Conservation (phyloP, 1,284 basidiomycete species). For the Pisolithus thermaeus region DNA sequence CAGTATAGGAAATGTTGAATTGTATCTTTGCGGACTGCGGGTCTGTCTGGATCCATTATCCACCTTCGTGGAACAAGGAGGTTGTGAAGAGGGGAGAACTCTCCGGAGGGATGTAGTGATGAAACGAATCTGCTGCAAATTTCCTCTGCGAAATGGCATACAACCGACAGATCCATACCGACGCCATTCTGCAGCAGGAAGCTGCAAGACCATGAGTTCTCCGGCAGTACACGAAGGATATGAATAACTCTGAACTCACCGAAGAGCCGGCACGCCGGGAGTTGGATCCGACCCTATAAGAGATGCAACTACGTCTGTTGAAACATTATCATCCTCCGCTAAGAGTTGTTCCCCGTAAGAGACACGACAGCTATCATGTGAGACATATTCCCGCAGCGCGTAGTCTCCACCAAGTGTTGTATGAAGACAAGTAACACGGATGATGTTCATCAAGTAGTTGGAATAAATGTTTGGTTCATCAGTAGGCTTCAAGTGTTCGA, state of each 20-base stretch:
- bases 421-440: conserved; percentile 27
- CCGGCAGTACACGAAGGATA: too few relatives aligned
- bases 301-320: background rate
- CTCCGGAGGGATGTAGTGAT: conserved; percentile 13
- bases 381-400: conserved; percentile 15
- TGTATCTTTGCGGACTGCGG: background rate
- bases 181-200: background rate
- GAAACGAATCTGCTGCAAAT: conserved; percentile 35
- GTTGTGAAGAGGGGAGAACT: background rate
- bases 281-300: too few relatives aligned
- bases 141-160: conserved; percentile 44
- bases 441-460: conserved; percentile 25
- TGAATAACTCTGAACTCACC: conserved; percentile 3
- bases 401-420: conserved; percentile 23
- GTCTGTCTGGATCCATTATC: background rate
- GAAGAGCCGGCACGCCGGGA: background rate
- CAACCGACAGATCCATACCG: conserved; percentile 33
- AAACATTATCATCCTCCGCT: background rate
- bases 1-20: background rate
- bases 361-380: background rate
- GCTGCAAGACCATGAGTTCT: background rate
- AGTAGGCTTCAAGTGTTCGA: conserved; percentile 21
- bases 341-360: background rate
- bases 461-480: conserved; percentile 6
- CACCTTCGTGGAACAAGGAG: background rate